Evolutionary conservation across 2,329 filamentous ascomycete species (phyloP).

Genomic region (Aspergillus clavatus): DNA sequence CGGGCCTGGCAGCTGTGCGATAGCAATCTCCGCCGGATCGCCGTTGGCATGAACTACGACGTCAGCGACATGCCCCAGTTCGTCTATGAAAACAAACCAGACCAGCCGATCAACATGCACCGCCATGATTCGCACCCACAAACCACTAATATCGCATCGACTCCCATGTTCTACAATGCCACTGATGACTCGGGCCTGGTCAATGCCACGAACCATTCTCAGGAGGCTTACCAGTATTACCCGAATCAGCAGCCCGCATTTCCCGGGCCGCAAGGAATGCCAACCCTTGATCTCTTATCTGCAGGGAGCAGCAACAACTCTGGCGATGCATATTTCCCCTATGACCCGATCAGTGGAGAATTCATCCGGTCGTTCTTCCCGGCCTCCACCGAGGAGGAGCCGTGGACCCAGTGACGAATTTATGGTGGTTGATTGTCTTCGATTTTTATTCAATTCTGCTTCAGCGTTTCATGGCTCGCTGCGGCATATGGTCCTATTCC

Average conservation of each 20-base stretch:
- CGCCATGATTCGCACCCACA: constrained; percentile 4
- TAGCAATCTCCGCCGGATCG: constrained; percentile 30
- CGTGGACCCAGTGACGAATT: constrained; percentile 17
- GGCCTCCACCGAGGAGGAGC: constrained; percentile 19
- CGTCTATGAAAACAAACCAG: constrained; percentile 12
- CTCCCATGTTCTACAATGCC: not conserved
- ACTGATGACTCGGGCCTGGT: not conserved
- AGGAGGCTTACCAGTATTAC: not conserved
- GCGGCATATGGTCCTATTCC: no score
- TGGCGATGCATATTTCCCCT: constrained; percentile 33
- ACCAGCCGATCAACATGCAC: constrained; percentile 9
- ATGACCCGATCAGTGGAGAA: constrained; percentile 36
- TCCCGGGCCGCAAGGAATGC: not conserved
- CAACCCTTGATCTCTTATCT: constrained; percentile 10
- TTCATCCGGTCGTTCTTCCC: constrained; percentile 40
- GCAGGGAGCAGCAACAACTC: constrained; percentile 2
- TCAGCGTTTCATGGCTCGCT: no score
- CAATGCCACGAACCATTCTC: not conserved
- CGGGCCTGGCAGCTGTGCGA: constrained; percentile 43
- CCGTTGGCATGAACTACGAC: constrained; percentile 33
- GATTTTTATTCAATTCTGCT: no score
- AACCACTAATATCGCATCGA: not conserved
- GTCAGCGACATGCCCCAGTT: constrained; percentile 30
- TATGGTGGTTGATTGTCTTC: no score
- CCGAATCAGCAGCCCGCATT: not conserved